These are phyloP conservation scores for Erucastrum elatum DNA, from an alignment of 345 rosid genomes.

Conservation along the genomic window DNA sequence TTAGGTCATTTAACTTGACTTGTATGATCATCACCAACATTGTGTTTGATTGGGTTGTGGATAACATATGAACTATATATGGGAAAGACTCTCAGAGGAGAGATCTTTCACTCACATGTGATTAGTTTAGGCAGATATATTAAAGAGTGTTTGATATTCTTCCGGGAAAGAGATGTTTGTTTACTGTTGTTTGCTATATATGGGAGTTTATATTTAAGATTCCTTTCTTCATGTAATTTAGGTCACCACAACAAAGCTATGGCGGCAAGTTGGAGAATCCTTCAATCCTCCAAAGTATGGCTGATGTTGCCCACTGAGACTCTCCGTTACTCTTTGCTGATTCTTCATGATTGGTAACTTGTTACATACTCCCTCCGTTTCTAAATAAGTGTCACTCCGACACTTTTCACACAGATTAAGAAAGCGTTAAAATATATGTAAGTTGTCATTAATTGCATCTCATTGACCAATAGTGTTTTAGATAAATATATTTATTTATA, in stretches of 20 bases:
- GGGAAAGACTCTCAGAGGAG: not conserved
- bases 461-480: too few species aligned
- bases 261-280: slow-evolving; percentile 94
- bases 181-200: not conserved
- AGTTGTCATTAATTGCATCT: too few species aligned
- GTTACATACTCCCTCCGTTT: too few species aligned
- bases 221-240: slow-evolving; percentile 38
- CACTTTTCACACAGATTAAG: too few species aligned
- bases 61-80: slow-evolving; percentile 17
- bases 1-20: slow-evolving; percentile 15
- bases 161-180: not conserved
- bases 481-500: too few species aligned
- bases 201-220: not conserved
- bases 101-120: not conserved
- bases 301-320: slow-evolving; percentile 7
- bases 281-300: slow-evolving; percentile 93
- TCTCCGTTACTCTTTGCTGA: not conserved
- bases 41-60: slow-evolving; percentile 1
- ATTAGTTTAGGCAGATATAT: not conserved
- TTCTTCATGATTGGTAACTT: not conserved
- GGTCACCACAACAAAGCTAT: slow-evolving; percentile 77
- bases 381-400: too few species aligned
- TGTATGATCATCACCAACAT: not conserved
- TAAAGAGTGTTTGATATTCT: slow-evolving; percentile 20
- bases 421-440: too few species aligned